Base-by-base conservation (phyloP, 164 flowering plant species). In the Chimonanthus salicifolius region DNA sequence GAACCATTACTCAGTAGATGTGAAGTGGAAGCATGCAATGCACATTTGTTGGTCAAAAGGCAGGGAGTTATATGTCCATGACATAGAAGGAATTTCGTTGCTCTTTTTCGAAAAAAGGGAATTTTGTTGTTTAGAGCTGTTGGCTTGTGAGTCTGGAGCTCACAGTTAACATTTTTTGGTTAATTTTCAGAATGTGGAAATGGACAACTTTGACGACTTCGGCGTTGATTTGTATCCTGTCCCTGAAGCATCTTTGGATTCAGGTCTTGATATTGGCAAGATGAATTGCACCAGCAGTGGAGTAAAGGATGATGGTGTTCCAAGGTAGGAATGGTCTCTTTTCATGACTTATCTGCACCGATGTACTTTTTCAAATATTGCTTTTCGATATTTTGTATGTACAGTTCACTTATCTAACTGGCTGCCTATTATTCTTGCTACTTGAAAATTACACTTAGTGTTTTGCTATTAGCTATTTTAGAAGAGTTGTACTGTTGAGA, bases 191-290 rank as follows among this genome's bases (percentile, higher is more conserved):
- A 79, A 76, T 75, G 76, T 62, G 21, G 86, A 81, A 48, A 45
- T 74, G 48, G 84, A 82, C 6, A 78, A 85, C 69, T 88, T 86
- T 77, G 89, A 88, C 82, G 91, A 88, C 80, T 86, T 90, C 67
- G 92, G 95, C 48, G 72, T 73, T 68, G 91, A 87, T 69, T 76
- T 84, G 72, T 87, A 76, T 78, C 84, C 88, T 65, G 71, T 73
- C 69, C 83, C 78, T 20, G 84, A 79, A 77, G 58, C 64, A 58
- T 66, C 72, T 50, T 66, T 77, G 3, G 77, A 74, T 46, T 72
- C 75, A 6, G 78, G 71, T 68, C 64, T 70, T 20, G 82, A 78
- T 72, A 69, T 46, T 76, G 84, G 80, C 54, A 69, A 81, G 75
- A 68, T 72, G 65, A 70, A 74, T 45, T 62, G 47, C 48, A 7